Base-by-base conservation (phyloP, 23 red algal genomes). In the Gracilaria caudata region DNA sequence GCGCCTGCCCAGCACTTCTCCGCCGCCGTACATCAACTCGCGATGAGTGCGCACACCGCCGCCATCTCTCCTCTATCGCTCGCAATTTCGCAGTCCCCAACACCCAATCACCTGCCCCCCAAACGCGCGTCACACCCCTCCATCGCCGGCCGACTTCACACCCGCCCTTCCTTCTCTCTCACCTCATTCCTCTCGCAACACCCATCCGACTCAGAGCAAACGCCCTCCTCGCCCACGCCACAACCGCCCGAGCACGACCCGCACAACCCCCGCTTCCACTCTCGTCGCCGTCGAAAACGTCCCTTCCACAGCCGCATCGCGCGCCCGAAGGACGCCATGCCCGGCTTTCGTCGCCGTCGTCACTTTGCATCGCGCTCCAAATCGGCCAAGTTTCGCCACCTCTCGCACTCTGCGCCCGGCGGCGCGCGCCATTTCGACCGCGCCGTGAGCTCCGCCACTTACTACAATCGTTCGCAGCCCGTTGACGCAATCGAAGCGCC, bases 321-420 rank as follows among this genome's bases (percentile, higher is more conserved):
- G 46, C 86, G 86, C 33, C 86, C 86, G 1, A 78, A 79, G 57
- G 86, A 89, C 54, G 71, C 86, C 73, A 89, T 89, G 86, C 70
- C 86, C 9, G 71, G 71, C 55, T 78, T 68, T 20, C 71, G 86
- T 29, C 73, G 63, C 38, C 73, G 70, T 11, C 36, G 73, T 17
- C 24, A 29, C 29, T 28, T 51, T 26, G 73, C 73, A 3, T 23
- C 40, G 12, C 26, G 7, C 38, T 5, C 37, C 30, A 45, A 63
- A 39, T 20, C 41, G n/a, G 25, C 13, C 64, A 9, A 9, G 46
- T 41, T 45, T 14, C 37, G 73, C 43, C 76, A 6, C 12, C 76
- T 23, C 10, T 53, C 46, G 28, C 38, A n/a, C 38, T 3, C 77
- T 10, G 51, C 77, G 24, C 29, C 51, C 4, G 56, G 51, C 51